These are phyloP conservation scores for Stereum hirsutum DNA, from an alignment of 1,284 basidiomycete species.

Conservation along the genomic window DNA sequence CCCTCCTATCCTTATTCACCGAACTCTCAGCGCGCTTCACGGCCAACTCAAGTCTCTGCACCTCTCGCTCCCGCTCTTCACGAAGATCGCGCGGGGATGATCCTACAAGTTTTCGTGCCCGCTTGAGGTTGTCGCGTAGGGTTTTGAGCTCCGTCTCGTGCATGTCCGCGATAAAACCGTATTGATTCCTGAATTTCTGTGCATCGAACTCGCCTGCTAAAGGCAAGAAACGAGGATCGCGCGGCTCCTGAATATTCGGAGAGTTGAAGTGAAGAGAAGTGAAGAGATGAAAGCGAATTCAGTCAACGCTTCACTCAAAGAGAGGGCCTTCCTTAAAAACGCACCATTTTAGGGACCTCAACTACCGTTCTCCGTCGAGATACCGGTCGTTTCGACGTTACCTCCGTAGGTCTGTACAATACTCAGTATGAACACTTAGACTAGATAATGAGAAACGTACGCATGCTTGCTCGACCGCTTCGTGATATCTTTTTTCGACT, in stretches of 20 bases:
- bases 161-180: constrained; percentile 69
- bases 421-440: constrained; percentile 1
- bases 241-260: constrained; percentile 43
- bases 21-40: constrained; percentile 72
- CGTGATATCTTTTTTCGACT: constrained; percentile 33
- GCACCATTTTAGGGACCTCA: constrained; percentile 58
- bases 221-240: constrained; percentile 87
- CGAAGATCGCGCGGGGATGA: constrained; percentile 61
- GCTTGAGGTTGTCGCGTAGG: constrained; percentile 58
- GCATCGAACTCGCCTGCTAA: constrained; percentile 66
- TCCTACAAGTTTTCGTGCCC: constrained; percentile 58
- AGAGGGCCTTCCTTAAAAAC: constrained; percentile 15
- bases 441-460: constrained; percentile 38
- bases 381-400: constrained; percentile 84
- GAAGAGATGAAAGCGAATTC: not conserved
- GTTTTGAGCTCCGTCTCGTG: constrained; percentile 61
- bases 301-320: not conserved
- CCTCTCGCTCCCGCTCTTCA: constrained; percentile 59
- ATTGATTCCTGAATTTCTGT: constrained; percentile 66
- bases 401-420: constrained; percentile 61
- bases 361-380: constrained; percentile 72
- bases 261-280: not conserved
- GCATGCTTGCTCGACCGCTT: constrained; percentile 84
- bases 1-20: constrained; percentile 68
- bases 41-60: constrained; percentile 67